phyloP scores from a whole-genome alignment of 2,329 filamentous ascomycete genomes.

The Calonectria pteridis region DNA sequence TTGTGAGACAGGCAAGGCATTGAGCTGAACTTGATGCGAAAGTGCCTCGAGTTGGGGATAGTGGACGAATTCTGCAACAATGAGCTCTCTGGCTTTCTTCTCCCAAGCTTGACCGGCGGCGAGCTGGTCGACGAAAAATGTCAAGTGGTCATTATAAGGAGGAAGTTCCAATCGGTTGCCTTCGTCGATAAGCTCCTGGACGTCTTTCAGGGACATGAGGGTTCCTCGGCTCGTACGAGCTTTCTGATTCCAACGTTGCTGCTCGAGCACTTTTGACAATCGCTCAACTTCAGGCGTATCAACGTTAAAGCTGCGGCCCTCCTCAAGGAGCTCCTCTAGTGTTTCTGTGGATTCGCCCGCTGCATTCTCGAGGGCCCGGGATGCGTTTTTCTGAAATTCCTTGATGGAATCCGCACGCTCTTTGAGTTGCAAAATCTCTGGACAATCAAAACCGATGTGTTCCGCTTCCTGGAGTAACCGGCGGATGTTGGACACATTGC shows the following conservation, averaged over 20 bases:
- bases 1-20: conserved; percentile 81
- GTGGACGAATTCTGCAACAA: conserved; percentile 90
- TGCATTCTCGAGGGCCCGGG: conserved; percentile 76
- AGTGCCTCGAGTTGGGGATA: conserved; percentile 95
- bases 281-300: conserved; percentile 90
- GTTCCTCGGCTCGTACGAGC: conserved; percentile 73
- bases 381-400: conserved; percentile 83
- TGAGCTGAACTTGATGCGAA: conserved; percentile 80
- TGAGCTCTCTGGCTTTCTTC: conserved; percentile 90
- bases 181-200: conserved; percentile 81
- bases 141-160: conserved; percentile 83
- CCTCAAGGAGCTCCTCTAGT: conserved; percentile 92
- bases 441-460: conserved; percentile 90
- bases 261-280: conserved; percentile 83
- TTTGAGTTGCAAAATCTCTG: conserved; percentile 86
- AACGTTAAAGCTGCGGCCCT: conserved; percentile 89
- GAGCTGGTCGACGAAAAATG: conserved; percentile 81
- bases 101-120: conserved; percentile 89
- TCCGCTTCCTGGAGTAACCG: conserved; percentile 87
- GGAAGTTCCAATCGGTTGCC: conserved; percentile 83
- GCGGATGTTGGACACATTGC: conserved; percentile 89
- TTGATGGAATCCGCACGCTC: conserved; percentile 89
- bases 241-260: conserved; percentile 89
- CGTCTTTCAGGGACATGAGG: conserved; percentile 79
- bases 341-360: conserved; percentile 74